Conservation (phyloP, 306 rosid genomes). For the Sesbania bispinosa region DNA sequence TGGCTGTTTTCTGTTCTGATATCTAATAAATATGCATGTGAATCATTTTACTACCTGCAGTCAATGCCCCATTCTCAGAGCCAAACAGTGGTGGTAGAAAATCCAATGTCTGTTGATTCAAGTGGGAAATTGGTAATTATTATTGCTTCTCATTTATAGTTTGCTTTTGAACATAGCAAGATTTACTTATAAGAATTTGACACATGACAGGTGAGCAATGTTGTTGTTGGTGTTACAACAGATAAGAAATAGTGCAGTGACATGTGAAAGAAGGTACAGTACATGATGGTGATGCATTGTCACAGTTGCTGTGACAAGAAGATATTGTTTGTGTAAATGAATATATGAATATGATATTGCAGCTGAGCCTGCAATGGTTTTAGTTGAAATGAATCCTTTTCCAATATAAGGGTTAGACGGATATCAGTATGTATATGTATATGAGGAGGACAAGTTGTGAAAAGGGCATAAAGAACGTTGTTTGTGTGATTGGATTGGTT, state of each 20-base stretch:
- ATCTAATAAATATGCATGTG: not conserved
- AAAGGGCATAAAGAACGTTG: slow-evolving; percentile 25
- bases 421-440: slow-evolving; percentile 31
- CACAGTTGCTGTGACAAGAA: slow-evolving; percentile 14
- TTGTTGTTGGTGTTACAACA: slow-evolving; percentile 89
- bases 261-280: slow-evolving; percentile 14
- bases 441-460: slow-evolving; percentile 20
- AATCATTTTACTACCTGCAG: slow-evolving; percentile 35
- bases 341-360: slow-evolving; percentile 38
- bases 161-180: not conserved
- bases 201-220: slow-evolving; percentile 89
- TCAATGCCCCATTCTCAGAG: slow-evolving; percentile 59
- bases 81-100: slow-evolving; percentile 96
- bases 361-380: slow-evolving; percentile 18
- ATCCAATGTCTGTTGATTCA: slow-evolving; percentile 92
- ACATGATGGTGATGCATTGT: slow-evolving; percentile 26
- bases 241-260: slow-evolving; percentile 58
- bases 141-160: not conserved
- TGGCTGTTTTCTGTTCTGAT: slow-evolving; percentile 7
- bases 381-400: slow-evolving; percentile 9
- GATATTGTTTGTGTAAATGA: slow-evolving; percentile 28
- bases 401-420: slow-evolving; percentile 16
- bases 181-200: not conserved
- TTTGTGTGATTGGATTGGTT: slow-evolving; percentile 37
- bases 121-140: slow-evolving; percentile 88